phyloP scores from a whole-genome alignment of 1,284 basidiomycete genomes.

The Irpex lacteus region DNA sequence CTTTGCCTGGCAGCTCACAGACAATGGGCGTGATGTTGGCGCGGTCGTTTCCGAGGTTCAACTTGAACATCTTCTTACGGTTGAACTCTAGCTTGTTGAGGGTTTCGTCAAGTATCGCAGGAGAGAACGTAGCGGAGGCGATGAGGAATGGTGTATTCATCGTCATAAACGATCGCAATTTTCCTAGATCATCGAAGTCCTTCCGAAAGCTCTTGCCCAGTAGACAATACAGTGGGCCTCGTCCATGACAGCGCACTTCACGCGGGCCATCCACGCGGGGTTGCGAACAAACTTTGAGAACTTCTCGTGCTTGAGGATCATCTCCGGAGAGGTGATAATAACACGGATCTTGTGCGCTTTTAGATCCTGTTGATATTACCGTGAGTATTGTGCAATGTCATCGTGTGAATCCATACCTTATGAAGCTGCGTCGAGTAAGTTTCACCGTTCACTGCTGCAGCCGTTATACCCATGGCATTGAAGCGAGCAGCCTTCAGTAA shows the following conservation, averaged over 20 bases:
- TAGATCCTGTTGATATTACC: not conserved
- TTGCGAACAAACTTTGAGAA: not conserved
- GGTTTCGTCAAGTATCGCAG: conserved; percentile 4
- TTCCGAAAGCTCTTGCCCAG: not conserved
- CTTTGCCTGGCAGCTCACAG: conserved; percentile 1
- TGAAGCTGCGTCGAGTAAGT: conserved; percentile 22
- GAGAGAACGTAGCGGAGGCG: conserved; percentile 17
- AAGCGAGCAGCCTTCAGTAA: conserved; percentile 22
- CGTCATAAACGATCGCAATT: not conserved
- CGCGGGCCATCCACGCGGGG: not conserved
- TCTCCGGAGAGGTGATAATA: not conserved
- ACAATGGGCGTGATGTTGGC: conserved; percentile 14
- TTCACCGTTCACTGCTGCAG: conserved; percentile 32
- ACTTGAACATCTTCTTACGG: not conserved
- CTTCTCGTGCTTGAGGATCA: not conserved
- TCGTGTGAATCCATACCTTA: conserved; percentile 18
- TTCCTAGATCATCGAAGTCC: not conserved
- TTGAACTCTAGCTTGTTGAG: conserved; percentile 7
- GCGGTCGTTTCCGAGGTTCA: conserved; percentile 21
- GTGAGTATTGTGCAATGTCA: too few relatives aligned
- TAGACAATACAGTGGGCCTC: not conserved
- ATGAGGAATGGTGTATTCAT: not conserved
- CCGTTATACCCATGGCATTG: conserved; percentile 23
- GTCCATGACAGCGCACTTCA: not conserved
- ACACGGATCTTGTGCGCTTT: not conserved